Evolutionary conservation across 495 filamentous ascomycete species (phyloP).

Genomic region (Tetracladium setigerum): DNA sequence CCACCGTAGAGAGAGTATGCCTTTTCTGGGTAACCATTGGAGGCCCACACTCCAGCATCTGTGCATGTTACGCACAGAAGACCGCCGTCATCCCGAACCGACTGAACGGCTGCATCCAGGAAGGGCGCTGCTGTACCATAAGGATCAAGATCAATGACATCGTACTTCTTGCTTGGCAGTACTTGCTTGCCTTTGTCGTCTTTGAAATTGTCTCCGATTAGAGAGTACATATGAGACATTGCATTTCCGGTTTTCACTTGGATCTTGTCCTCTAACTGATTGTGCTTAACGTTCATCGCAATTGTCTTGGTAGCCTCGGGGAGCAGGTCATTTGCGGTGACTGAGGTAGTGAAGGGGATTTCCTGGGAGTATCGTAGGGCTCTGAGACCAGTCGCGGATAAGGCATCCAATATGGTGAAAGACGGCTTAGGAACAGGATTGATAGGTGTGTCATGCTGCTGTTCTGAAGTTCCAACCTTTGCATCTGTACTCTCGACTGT

Average conservation of each 20-base stretch:
- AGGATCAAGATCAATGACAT: constrained; percentile 94
- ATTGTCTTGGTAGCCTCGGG: constrained; percentile 71
- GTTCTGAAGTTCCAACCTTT: constrained; percentile 1
- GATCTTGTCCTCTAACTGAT: constrained; percentile 63
- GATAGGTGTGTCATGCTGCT: neutral
- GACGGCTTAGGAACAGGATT: constrained; percentile 3
- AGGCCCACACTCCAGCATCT: constrained; percentile 90
- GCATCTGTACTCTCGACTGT: neutral
- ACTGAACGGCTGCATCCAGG: constrained; percentile 81
- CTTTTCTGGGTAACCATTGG: constrained; percentile 88
- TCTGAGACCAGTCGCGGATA: constrained; percentile 89
- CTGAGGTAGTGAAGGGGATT: constrained; percentile 68
- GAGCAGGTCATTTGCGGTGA: constrained; percentile 88
- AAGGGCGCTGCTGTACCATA: constrained; percentile 91
- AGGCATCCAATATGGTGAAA: constrained; percentile 86
- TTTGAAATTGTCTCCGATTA: constrained; percentile 36
- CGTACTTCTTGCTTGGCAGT: constrained; percentile 48
- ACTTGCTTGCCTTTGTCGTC: constrained; percentile 18
- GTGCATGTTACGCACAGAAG: constrained; percentile 95
- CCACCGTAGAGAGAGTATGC: constrained; percentile 87
- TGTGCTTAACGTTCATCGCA: constrained; percentile 74
- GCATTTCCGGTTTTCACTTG: constrained; percentile 71
- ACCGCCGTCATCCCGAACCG: constrained; percentile 72
- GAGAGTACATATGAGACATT: constrained; percentile 77
- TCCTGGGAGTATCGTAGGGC: constrained; percentile 89